Conservation (phyloP, 2,329 filamentous ascomycete genomes). For the Talaromyces sp. region DNA sequence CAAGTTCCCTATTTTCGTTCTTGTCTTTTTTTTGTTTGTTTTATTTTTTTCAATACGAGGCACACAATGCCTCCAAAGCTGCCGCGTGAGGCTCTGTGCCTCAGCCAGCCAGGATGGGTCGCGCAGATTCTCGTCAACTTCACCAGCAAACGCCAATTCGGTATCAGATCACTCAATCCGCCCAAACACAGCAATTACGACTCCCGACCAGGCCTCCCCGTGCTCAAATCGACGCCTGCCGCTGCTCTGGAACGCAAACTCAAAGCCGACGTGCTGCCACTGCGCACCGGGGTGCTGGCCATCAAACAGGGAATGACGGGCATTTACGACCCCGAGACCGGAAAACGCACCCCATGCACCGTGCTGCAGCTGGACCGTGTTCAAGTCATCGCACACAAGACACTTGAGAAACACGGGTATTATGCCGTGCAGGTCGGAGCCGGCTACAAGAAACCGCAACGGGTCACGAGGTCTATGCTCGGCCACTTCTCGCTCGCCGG, state of each 20-base stretch:
- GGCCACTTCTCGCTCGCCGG: conserved; percentile 82
- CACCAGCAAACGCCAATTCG: conserved; percentile 34
- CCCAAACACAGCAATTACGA: conserved; percentile 50
- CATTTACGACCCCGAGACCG: conserved; percentile 70
- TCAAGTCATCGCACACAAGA: conserved; percentile 84
- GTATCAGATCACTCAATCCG: conserved; percentile 55
- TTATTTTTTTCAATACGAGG: not conserved
- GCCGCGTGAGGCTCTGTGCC: conserved; percentile 23
- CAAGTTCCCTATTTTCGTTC: not conserved
- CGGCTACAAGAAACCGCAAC: conserved; percentile 66
- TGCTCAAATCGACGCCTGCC: conserved; percentile 51
- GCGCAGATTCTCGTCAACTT: conserved; percentile 19
- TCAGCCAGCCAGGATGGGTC: conserved; percentile 20
- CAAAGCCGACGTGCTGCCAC: conserved; percentile 47
- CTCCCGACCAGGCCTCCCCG: conserved; percentile 42
- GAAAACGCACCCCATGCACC: conserved; percentile 76
- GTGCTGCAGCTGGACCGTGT: conserved; percentile 90
- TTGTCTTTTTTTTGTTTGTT: not conserved
- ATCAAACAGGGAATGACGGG: conserved; percentile 96
- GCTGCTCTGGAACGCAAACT: conserved; percentile 57
- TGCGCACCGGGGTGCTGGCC: conserved; percentile 75
- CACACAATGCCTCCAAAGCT: conserved; percentile 10
- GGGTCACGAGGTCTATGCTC: conserved; percentile 74
- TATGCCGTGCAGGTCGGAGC: conserved; percentile 86
- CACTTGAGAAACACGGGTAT: conserved; percentile 74